Percentiles rank a stretch among this genome's conserved stretches.
phyloP scores from a whole-genome alignment of 768 basidiomycete species.

The Neoboletus brunneissimus region DNA sequence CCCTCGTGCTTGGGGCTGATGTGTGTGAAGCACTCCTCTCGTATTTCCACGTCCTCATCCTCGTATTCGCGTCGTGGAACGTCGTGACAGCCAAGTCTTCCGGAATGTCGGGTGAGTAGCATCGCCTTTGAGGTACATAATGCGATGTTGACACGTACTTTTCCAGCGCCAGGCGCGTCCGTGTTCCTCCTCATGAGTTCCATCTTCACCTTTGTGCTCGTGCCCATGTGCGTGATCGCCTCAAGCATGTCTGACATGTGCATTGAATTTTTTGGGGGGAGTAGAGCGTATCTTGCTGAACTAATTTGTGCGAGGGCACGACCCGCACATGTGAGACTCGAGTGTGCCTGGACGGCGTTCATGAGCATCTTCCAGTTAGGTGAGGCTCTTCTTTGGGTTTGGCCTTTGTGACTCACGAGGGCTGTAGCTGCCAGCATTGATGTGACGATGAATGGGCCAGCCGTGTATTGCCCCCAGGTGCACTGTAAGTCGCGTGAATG shows the following conservation, averaged over 20 bases:
- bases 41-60: slow-evolving; percentile 49
- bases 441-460: slow-evolving; percentile 43
- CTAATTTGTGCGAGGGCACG: slow-evolving; percentile 35
- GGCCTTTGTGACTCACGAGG: not conserved
- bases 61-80: slow-evolving; percentile 62
- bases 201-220: slow-evolving; percentile 31
- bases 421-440: slow-evolving; percentile 47
- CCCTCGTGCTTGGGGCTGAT: slow-evolving; percentile 1
- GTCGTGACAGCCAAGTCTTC: slow-evolving; percentile 37
- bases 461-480: slow-evolving; percentile 35
- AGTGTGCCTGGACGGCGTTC: slow-evolving; percentile 55
- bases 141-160: not conserved
- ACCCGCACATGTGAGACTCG: slow-evolving; percentile 45
- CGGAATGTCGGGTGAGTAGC: slow-evolving; percentile 36
- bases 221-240: slow-evolving; percentile 29
- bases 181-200: slow-evolving; percentile 50
- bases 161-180: slow-evolving; percentile 45
- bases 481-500: slow-evolving; percentile 31
- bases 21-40: slow-evolving; percentile 37
- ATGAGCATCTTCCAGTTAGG: slow-evolving; percentile 52
- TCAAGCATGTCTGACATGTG: not conserved
- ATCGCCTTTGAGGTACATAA: not conserved
- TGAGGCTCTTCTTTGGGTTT: slow-evolving; percentile 22
- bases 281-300: slow-evolving; percentile 36
- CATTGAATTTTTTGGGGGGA: not conserved